Percentiles rank a stretch among this genome's conserved stretches.
phyloP scores from a whole-genome alignment of 1,284 basidiomycete genomes.

The Cutaneotrichosporon spelunceum region DNA sequence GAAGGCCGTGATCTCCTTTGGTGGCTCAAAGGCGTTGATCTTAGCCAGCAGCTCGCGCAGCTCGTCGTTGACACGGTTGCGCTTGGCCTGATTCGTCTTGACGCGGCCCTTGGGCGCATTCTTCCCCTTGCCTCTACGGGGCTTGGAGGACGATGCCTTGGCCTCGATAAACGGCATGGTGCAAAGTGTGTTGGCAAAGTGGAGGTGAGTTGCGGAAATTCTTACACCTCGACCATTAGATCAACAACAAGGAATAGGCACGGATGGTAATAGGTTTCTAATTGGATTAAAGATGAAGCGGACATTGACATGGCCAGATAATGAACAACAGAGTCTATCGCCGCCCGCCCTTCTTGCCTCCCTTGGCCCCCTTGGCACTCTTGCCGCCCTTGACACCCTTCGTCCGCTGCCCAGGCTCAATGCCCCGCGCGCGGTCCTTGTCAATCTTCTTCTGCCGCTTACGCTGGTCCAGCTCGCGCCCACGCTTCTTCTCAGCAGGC shows the following conservation, averaged over 20 bases:
- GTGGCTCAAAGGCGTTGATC: slow-evolving; percentile 26
- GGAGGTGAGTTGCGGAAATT: slow-evolving; percentile 5
- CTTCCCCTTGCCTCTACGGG: slow-evolving; percentile 13
- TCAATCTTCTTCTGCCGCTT: slow-evolving; percentile 45
- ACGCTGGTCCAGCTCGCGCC: slow-evolving; percentile 44
- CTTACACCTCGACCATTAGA: neutral
- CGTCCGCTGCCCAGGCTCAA: slow-evolving; percentile 7
- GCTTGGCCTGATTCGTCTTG: slow-evolving; percentile 46
- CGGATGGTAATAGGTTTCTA: neutral
- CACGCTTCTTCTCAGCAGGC: slow-evolving; percentile 38
- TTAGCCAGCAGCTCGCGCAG: slow-evolving; percentile 41
- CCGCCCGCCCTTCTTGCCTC: slow-evolving; percentile 17
- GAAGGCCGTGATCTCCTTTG: slow-evolving; percentile 44
- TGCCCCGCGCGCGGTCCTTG: slow-evolving; percentile 36
- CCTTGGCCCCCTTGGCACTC: slow-evolving; percentile 25
- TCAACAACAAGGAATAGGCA: neutral
- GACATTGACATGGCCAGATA: neutral
- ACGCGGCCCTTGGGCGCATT: slow-evolving; percentile 24
- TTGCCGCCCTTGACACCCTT: slow-evolving; percentile 20
- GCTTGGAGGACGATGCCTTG: slow-evolving; percentile 34
- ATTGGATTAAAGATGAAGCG: neutral
- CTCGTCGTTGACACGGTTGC: slow-evolving; percentile 46
- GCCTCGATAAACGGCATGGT: slow-evolving; percentile 36
- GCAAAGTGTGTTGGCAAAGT: slow-evolving; percentile 5
- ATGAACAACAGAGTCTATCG: slow-evolving; percentile 1